phyloP scores from a whole-genome alignment of 2,329 filamentous ascomycete species.

The Curvularia eragrostidis region DNA sequence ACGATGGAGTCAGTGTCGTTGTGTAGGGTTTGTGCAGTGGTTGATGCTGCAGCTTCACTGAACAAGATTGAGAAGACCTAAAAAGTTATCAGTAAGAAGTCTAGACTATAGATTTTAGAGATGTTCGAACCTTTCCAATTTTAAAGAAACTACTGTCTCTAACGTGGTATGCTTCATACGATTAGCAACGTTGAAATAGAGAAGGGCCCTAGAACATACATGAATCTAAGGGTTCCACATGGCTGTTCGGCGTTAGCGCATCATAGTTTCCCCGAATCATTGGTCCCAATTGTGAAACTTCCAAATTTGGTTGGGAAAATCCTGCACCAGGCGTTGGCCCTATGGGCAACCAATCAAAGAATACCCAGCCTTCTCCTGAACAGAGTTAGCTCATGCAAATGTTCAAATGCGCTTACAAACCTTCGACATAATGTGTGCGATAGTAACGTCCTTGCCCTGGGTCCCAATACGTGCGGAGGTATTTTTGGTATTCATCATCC shows the following conservation, averaged over 20 bases:
- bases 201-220: not conserved
- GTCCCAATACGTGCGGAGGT: not conserved
- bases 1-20: not conserved
- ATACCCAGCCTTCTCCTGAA: not conserved
- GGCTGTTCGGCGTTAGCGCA: not conserved
- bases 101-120: no score
- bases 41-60: not conserved
- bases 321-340: no score
- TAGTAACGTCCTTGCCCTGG: not conserved
- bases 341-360: not conserved
- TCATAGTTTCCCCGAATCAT: no score
- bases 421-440: not conserved
- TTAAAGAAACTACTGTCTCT: not conserved
- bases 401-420: not conserved
- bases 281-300: no score
- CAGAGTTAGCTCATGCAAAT: not conserved
- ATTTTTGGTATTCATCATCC: not conserved
- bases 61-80: constrained; percentile 6
- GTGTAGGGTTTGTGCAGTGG: not conserved
- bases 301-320: no score
- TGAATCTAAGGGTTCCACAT: not conserved
- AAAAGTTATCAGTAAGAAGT: not conserved
- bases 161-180: constrained; percentile 2
- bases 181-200: no score
- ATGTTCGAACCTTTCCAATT: not conserved